phyloP scores from a whole-genome alignment of 352 stramenopile species.

The Phytophthora boehmeriae region DNA sequence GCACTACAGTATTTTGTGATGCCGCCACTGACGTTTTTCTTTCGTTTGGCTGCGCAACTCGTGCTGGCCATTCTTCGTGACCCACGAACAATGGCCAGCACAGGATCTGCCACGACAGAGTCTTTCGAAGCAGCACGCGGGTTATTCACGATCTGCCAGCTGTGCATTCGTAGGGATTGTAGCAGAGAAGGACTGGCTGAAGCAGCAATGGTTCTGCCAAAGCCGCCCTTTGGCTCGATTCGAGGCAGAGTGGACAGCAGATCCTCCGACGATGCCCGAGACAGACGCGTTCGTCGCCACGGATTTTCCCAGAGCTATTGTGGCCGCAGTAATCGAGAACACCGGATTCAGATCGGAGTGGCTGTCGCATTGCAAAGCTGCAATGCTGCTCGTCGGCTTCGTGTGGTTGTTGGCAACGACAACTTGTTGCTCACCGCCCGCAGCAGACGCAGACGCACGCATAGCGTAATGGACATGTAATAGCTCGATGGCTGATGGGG shows the following conservation, averaged over 20 bases:
- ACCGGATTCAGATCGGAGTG: constrained; percentile 1
- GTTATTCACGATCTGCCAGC: constrained; percentile 4
- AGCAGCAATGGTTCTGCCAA: not conserved
- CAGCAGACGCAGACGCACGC: not conserved
- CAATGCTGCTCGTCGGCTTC: not conserved
- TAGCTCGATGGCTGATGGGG: no score
- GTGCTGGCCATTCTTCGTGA: no score
- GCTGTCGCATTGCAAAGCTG: not conserved
- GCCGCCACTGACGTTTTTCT: constrained; percentile 18
- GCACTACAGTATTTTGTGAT: constrained; percentile 5
- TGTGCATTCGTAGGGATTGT: constrained; percentile 12
- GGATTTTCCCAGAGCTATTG: constrained; percentile 8
- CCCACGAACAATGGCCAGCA: constrained; percentile 18
- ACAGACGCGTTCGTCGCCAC: not conserved
- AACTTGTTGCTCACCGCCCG: not conserved
- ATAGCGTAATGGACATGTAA: no score
- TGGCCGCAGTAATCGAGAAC: constrained; percentile 4
- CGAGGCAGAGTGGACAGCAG: constrained; percentile 18
- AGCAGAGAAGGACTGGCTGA: not conserved
- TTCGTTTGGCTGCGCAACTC: constrained; percentile 16
- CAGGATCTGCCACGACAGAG: constrained; percentile 1
- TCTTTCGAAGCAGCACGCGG: not conserved
- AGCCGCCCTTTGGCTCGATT: not conserved
- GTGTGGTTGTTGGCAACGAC: no score
- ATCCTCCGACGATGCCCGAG: constrained; percentile 15